Evolutionary conservation across 1,139 yeast genomes (phyloP).

Genomic region (Yarrowia galli): DNA sequence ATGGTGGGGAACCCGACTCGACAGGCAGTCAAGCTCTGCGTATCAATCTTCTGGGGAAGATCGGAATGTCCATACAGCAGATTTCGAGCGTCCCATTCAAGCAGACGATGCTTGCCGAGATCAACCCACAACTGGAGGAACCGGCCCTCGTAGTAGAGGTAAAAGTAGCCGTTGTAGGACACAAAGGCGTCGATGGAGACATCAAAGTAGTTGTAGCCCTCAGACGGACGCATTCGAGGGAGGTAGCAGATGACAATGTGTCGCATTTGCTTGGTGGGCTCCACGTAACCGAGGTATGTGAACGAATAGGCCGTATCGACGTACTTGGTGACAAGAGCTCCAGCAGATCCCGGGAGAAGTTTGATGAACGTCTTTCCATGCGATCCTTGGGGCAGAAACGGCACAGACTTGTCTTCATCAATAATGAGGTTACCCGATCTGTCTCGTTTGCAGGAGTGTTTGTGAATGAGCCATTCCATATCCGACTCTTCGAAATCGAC

Average conservation of each 20-base stretch:
- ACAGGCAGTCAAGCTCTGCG: slow-evolving; percentile 1
- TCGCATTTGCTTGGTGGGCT: not conserved
- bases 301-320: not conserved
- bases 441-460: not conserved
- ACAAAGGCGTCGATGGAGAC: not conserved
- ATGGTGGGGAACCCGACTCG: not conserved
- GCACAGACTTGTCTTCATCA: not conserved
- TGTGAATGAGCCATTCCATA: not conserved
- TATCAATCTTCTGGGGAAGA: not conserved
- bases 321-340: not conserved
- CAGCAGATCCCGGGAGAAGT: not conserved
- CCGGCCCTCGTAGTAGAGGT: slow-evolving; percentile 6
- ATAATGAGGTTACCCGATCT: not conserved
- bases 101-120: not conserved
- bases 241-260: not conserved
- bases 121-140: slow-evolving; percentile 5
- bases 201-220: not conserved
- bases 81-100: not conserved
- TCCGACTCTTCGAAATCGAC: not conserved
- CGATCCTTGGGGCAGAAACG: not conserved
- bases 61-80: not conserved
- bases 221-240: not conserved
- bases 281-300: not conserved
- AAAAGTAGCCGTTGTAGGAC: slow-evolving; percentile 5
- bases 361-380: slow-evolving; percentile 3